Base-by-base conservation (phyloP, 1,284 basidiomycete genomes). In the Heterobasidion annosum region DNA sequence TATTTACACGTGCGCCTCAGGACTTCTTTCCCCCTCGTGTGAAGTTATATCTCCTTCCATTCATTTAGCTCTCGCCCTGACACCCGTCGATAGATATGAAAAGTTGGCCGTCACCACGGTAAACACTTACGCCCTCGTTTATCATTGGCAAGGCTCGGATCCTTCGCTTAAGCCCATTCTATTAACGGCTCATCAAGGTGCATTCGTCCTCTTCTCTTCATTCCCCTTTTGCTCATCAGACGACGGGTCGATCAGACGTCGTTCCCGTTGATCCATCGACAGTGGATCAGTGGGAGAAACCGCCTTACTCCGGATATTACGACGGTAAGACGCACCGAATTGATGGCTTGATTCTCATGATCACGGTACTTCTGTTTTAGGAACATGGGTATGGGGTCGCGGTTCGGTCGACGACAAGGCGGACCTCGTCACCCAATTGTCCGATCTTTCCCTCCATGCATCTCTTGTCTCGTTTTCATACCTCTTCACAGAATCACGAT, bases 161-260 rank as follows among this genome's bases (percentile, higher is more conserved):
- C 56, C 69, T 1, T 71, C 73, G 1, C 71, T 88, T 50, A 87
- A 89, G 62, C 88, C 88, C 0, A 65, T 87, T 32, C 66, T 91
- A 16, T 68, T 91, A 40, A 77, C 80, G 43, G 85, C 79, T 6
- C 88, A 91, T 65, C 85, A 88, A 74, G 84, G 83, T 78, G 50
- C n/a, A 65, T 25, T 25, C 25, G 25, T 58, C n/a, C 25, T 12
- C 10, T 16, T 54, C 54, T 47, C 34, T 6, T 12, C 34, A 32
- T 43, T 19, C 1, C 16, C 18, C 10, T 32, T 16, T 9, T 47
- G 25, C 52, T 50, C 35, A 18, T 9, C 49, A 42, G 33, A 48
- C 35, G 33, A 45, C n/a, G 42, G 8, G 13, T 12, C 15, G 12
- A 8, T 49, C 33, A 79, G 85, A 88, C 63, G 85, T 85, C 42